Base-by-base conservation (phyloP, 2,329 filamentous ascomycete species). In the Ophiostoma himal-ulmi region DNA sequence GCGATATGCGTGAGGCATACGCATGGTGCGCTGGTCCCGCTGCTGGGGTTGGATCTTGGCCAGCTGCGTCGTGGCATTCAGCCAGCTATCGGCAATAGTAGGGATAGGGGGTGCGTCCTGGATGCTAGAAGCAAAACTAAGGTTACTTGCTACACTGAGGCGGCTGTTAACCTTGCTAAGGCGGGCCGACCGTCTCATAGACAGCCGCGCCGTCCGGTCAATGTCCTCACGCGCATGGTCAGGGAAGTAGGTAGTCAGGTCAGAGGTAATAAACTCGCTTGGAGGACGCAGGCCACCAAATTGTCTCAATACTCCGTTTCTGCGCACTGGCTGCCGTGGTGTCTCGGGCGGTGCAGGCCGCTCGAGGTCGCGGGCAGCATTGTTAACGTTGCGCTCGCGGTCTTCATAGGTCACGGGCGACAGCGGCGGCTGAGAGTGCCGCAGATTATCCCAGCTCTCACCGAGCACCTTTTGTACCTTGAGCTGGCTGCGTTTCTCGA, bases 221-320 rank as follows among this genome's bases (percentile, higher is more conserved):
- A 99, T 97, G 75, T 96, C 93, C 78, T 97, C 94, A 70, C 92
- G 89, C 68, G 94, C 89, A 76, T 98, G 94, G 76, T 96, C 93
- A 0, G 95, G 95, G 84, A 99, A 99, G 83, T 98, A 99, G 0
- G 94, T 96, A 1, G 93, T 95, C 72, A 99, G 83, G 78, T 99
- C 95, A 30, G 95, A 96, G 36, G 94, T 94, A 77, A 99, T 99
- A 78, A 99, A 87, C 82, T 99, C 95, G 81, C 94, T 98, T 1
- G 95, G 95, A 22, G 95, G 95, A 75, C 95, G 86, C 74, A 95
- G 89, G 44, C 94, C 94, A 76, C 96, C 95, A 80, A 98, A 98
- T 74, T 91, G 90, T 74, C 91, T 89, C 65, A 94, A 82, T 37
- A 88, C 83, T 39, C 80, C 82, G 76, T 87, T 88, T 71, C 81